phyloP scores from a whole-genome alignment of 2,329 filamentous ascomycete species.

The Trichoderma sp. region DNA sequence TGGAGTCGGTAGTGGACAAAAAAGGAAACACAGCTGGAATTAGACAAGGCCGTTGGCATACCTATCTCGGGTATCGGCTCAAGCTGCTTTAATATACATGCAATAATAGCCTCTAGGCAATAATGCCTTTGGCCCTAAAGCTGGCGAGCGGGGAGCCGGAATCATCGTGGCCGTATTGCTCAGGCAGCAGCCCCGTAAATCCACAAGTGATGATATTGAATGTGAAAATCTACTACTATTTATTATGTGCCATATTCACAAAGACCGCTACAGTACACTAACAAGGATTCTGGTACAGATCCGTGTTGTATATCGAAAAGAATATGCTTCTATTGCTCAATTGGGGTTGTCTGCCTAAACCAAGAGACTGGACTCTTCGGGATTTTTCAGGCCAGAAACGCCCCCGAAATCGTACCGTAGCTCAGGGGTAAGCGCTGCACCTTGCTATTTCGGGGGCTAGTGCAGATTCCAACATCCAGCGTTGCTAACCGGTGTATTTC shows the following conservation, averaged over 20 bases:
- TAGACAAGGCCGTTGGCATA: background rate
- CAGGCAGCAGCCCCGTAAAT: slow-evolving; percentile 5
- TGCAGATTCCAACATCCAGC: background rate
- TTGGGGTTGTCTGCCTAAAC: background rate
- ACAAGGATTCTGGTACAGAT: background rate
- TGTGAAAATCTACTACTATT: background rate
- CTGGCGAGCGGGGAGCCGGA: background rate
- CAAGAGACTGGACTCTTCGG: background rate
- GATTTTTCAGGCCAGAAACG: background rate
- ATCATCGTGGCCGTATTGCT: background rate
- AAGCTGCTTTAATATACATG: background rate
- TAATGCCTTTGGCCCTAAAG: background rate
- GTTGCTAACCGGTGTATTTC: background rate
- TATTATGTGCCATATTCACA: background rate
- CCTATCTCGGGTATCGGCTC: background rate
- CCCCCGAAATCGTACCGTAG: background rate
- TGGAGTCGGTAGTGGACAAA: background rate
- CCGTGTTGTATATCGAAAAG: background rate
- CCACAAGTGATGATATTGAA: background rate
- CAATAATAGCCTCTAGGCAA: background rate
- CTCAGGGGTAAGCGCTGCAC: background rate
- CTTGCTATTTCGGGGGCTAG: background rate
- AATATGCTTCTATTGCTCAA: background rate
- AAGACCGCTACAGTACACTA: too few species aligned
- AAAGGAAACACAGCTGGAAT: background rate